Percentiles rank a stretch among this genome's conserved stretches.
phyloP scores from a whole-genome alignment of 768 basidiomycete genomes.

The Paxillus ammoniavirescens region DNA sequence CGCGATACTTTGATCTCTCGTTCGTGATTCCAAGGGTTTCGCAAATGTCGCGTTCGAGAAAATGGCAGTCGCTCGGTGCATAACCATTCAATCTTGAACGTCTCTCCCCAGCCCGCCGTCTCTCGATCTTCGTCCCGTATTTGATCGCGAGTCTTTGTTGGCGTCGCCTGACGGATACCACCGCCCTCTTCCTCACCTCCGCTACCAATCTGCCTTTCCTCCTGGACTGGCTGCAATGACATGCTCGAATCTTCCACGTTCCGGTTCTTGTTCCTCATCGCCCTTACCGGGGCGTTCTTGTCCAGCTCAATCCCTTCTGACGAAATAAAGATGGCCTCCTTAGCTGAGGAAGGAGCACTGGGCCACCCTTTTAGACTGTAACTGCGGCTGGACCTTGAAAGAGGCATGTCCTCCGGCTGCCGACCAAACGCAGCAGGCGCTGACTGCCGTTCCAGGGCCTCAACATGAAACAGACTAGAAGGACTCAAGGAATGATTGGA shows the following conservation, averaged over 20 bases:
- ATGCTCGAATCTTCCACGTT: slow-evolving; percentile 16
- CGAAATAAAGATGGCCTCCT: neutral
- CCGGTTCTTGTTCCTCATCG: slow-evolving; percentile 16
- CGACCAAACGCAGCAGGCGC: slow-evolving; percentile 55
- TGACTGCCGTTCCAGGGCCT: slow-evolving; percentile 30
- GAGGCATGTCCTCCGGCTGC: slow-evolving; percentile 25
- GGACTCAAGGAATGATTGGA: neutral
- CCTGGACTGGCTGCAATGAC: slow-evolving; percentile 21
- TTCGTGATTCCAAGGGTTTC: slow-evolving; percentile 93
- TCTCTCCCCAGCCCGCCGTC: slow-evolving; percentile 62
- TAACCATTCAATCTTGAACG: slow-evolving; percentile 85
- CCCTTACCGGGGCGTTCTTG: slow-evolving; percentile 37
- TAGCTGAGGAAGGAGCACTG: neutral
- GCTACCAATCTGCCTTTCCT: slow-evolving; percentile 12
- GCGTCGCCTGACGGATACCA: neutral
- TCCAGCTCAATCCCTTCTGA: slow-evolving; percentile 40
- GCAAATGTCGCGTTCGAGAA: slow-evolving; percentile 68
- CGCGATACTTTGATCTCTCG: slow-evolving; percentile 78
- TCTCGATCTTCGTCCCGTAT: slow-evolving; percentile 15
- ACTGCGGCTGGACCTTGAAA: slow-evolving; percentile 34
- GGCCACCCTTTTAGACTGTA: neutral
- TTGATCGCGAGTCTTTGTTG: neutral
- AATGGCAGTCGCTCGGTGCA: slow-evolving; percentile 72
- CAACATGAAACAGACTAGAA: neutral
- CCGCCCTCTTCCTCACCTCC: slow-evolving; percentile 17